A percentile compares a stretch with the other conserved stretches of the same genome.
These are phyloP conservation scores for Blastobotrys raffinosifermentans DNA, from an alignment of 1,139 yeast genomes.

Conservation along the genomic window DNA sequence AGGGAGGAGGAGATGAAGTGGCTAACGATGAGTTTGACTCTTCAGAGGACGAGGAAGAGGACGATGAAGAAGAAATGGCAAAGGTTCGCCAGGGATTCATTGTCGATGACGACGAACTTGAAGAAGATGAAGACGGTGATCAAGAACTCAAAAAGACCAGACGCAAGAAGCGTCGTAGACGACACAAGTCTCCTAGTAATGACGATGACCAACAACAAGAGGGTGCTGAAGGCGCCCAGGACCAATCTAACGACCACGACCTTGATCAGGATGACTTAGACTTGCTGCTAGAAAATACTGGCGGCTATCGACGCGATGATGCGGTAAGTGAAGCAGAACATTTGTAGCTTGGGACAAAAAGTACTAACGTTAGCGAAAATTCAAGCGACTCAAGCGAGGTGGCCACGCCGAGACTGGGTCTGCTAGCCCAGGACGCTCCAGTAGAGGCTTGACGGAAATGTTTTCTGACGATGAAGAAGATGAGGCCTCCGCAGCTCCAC, in stretches of 20 bases:
- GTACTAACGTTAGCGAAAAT: constrained; percentile 34
- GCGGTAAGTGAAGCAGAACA: constrained; percentile 6
- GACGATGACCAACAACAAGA: too few relatives aligned
- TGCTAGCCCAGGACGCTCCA: constrained; percentile 13
- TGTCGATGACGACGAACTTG: constrained; percentile 84
- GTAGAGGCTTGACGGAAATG: constrained; percentile 60
- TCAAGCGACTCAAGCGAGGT: constrained; percentile 75
- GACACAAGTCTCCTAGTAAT: constrained; percentile 7
- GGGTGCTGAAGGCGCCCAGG: constrained; percentile 13
- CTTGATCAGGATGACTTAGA: constrained; percentile 95
- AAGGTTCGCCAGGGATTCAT: constrained; percentile 81
- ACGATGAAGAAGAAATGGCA: constrained; percentile 40
- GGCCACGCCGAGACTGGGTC: constrained; percentile 28
- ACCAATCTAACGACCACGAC: constrained; percentile 45
- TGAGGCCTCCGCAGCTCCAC: constrained; percentile 37
- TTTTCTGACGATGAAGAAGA: constrained; percentile 78
- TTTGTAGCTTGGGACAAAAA: background rate
- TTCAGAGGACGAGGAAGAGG: constrained; percentile 40
- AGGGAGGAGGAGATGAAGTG: constrained; percentile 16
- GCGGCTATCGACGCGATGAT: constrained; percentile 43
- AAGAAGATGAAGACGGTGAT: constrained; percentile 32
- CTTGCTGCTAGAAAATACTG: constrained; percentile 82
- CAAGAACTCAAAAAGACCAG: constrained; percentile 18
- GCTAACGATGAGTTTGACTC: constrained; percentile 25
- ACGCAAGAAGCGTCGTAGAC: constrained; percentile 22